These are phyloP conservation scores for Trichoderma afroharzianum DNA, from an alignment of 2,329 filamentous ascomycete genomes.

Conservation along the genomic window DNA sequence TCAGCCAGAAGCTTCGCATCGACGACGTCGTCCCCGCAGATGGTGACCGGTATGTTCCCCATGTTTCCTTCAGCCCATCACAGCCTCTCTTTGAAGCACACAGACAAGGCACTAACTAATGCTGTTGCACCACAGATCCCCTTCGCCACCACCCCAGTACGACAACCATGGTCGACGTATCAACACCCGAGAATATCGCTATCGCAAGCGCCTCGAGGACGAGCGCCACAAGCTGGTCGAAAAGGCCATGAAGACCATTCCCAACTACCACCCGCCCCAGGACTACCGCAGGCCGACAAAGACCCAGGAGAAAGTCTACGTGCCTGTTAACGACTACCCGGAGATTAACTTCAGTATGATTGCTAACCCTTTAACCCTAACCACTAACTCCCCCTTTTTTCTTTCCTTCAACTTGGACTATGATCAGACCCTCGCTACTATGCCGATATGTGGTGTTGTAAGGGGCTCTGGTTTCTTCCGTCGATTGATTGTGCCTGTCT, in stretches of 20 bases:
- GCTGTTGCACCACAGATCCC: slow-evolving; percentile 61
- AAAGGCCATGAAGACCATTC: slow-evolving; percentile 99
- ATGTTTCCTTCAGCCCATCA: slow-evolving; percentile 34
- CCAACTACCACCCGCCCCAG: slow-evolving; percentile 97
- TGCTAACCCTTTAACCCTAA: slow-evolving; percentile 96
- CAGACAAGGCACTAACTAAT: not conserved
- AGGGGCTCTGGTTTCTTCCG: slow-evolving; percentile 31
- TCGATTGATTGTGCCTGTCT: slow-evolving; percentile 33
- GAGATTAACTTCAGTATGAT: slow-evolving; percentile 99
- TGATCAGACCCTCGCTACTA: slow-evolving; percentile 39
- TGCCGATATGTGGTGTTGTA: slow-evolving; percentile 30
- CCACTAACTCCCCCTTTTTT: slow-evolving; percentile 40
- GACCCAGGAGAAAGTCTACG: slow-evolving; percentile 99
- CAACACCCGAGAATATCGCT: slow-evolving; percentile 97
- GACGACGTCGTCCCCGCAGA: slow-evolving; percentile 98
- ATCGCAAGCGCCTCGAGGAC: slow-evolving; percentile 96
- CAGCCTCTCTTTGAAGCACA: not conserved
- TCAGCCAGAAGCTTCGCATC: slow-evolving; percentile 97
- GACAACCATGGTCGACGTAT: slow-evolving; percentile 99
- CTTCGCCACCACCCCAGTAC: slow-evolving; percentile 93
- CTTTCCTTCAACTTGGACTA: slow-evolving; percentile 41
- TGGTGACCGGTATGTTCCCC: slow-evolving; percentile 81
- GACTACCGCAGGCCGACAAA: slow-evolving; percentile 98
- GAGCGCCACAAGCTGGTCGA: slow-evolving; percentile 98
- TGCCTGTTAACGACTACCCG: slow-evolving; percentile 99